Evolutionary conservation across 257 asterid species (phyloP).

Genomic region (Ajuga chamaepitys): DNA sequence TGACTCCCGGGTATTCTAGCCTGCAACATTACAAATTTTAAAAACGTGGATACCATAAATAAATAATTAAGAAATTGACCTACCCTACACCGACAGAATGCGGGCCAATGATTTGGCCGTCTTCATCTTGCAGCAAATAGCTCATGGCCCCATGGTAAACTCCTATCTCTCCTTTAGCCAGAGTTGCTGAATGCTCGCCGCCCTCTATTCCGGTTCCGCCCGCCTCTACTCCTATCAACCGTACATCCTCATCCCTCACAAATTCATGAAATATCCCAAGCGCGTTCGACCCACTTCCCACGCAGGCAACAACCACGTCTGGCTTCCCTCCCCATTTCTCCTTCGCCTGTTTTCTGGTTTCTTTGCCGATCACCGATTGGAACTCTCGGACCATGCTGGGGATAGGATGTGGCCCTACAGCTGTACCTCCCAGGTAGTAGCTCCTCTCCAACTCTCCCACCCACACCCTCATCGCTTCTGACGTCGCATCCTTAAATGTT

Average conservation of each 20-base stretch:
- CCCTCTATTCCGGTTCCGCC: slow-evolving; percentile 47
- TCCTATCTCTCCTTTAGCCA: slow-evolving; percentile 53
- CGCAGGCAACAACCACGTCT: slow-evolving; percentile 64
- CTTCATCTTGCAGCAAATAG: slow-evolving; percentile 65
- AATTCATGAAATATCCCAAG: slow-evolving; percentile 76
- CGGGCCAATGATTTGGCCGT: slow-evolving; percentile 58
- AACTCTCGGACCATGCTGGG: slow-evolving; percentile 73
- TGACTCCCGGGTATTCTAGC: slow-evolving; percentile 69
- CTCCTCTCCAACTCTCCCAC: slow-evolving; percentile 40
- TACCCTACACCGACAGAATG: slow-evolving; percentile 64
- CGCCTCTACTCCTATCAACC: slow-evolving; percentile 69
- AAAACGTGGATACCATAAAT: no score
- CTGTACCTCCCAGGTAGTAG: slow-evolving; percentile 52
- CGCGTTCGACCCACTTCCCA: slow-evolving; percentile 76
- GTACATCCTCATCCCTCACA: slow-evolving; percentile 49
- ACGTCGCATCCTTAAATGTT: slow-evolving; percentile 65
- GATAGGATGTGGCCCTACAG: slow-evolving; percentile 72
- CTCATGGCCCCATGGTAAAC: slow-evolving; percentile 76
- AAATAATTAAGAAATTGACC: no score
- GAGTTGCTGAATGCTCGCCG: slow-evolving; percentile 62
- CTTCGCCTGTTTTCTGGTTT: slow-evolving; percentile 54
- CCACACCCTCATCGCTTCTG: slow-evolving; percentile 72
- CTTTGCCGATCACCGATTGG: slow-evolving; percentile 67
- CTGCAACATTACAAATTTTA: slow-evolving; percentile 19
- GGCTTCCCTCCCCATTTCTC: slow-evolving; percentile 77